phyloP scores from a whole-genome alignment of 352 stramenopile genomes.

The Phytophthora parvispora region DNA sequence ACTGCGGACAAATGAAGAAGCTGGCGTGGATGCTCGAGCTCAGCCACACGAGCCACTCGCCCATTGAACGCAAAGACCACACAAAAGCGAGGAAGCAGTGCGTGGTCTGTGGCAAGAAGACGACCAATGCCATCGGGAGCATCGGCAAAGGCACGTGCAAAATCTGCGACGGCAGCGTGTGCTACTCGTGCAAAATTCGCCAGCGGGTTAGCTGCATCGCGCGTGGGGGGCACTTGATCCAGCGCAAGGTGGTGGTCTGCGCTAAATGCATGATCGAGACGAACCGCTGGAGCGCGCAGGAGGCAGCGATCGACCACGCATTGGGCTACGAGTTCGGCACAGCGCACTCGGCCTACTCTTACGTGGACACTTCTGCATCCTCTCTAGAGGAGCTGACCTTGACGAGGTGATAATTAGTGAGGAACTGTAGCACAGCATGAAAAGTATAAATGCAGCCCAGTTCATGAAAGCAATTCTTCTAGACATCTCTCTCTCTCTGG shows the following conservation, averaged over 20 bases:
- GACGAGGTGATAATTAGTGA: neutral
- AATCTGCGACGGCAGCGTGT: slow-evolving; percentile 46
- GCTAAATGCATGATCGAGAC: slow-evolving; percentile 43
- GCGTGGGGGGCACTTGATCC: slow-evolving; percentile 34
- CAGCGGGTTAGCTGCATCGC: slow-evolving; percentile 49
- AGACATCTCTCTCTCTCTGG: too few relatives aligned
- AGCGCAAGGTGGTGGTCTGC: slow-evolving; percentile 50
- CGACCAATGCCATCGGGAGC: slow-evolving; percentile 24
- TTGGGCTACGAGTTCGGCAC: slow-evolving; percentile 17
- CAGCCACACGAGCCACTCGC: neutral
- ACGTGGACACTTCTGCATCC: slow-evolving; percentile 28
- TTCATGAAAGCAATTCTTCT: too few relatives aligned
- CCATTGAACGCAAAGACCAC: neutral
- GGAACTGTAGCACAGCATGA: neutral
- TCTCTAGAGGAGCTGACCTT: slow-evolving; percentile 12
- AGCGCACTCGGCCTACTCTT: slow-evolving; percentile 8
- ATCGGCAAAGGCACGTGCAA: slow-evolving; percentile 38
- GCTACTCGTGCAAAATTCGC: slow-evolving; percentile 45
- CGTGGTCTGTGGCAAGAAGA: slow-evolving; percentile 36
- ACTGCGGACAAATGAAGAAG: slow-evolving; percentile 70
- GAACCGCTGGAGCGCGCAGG: slow-evolving; percentile 36
- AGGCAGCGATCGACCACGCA: slow-evolving; percentile 31
- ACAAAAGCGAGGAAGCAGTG: slow-evolving; percentile 13
- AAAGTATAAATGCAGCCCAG: slow-evolving; percentile 2
- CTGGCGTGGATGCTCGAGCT: slow-evolving; percentile 49